These are phyloP conservation scores for Podila epicladia DNA, from an alignment of 192 early-diverging fungal genomes.

Conservation along the genomic window DNA sequence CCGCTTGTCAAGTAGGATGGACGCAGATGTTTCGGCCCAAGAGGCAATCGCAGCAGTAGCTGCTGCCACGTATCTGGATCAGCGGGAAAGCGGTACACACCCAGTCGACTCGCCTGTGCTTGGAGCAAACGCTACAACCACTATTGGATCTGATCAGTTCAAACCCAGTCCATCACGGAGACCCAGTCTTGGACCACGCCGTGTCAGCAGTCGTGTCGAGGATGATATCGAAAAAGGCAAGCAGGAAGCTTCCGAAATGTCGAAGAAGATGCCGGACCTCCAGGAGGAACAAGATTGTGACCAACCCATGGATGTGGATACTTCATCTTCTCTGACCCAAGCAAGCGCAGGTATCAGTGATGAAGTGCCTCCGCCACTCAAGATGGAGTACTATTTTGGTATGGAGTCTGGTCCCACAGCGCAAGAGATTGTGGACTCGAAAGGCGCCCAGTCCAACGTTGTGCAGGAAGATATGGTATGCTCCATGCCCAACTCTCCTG, in stretches of 20 bases:
- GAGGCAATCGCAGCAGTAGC: constrained; percentile 30
- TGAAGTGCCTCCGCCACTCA: constrained; percentile 1
- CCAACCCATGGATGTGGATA: background rate
- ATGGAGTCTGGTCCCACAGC: constrained; percentile 13
- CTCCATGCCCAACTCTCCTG: background rate
- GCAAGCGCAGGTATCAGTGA: background rate
- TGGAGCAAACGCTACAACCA: constrained; percentile 10
- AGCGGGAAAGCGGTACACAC: background rate
- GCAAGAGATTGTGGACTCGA: constrained; percentile 12
- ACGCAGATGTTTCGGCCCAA: constrained; percentile 17
- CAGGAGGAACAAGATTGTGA: background rate
- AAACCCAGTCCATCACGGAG: background rate
- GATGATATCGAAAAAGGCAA: background rate
- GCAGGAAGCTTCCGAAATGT: background rate
- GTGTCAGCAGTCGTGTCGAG: constrained; percentile 39
- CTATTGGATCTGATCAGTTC: background rate
- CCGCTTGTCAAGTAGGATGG: constrained; percentile 3
- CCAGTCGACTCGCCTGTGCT: background rate
- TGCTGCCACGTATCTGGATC: constrained; percentile 28
- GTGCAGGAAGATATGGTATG: constrained; percentile 36
- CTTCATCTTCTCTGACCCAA: background rate
- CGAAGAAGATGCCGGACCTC: background rate
- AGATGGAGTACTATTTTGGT: constrained; percentile 20
- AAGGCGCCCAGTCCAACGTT: constrained; percentile 29
- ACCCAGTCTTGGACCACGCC: constrained; percentile 38